Evolutionary conservation across 805 yeast species (phyloP), one percentile per base, ranked within the genome.

Genomic region (Nakazawaea ishiwadae): DNA sequence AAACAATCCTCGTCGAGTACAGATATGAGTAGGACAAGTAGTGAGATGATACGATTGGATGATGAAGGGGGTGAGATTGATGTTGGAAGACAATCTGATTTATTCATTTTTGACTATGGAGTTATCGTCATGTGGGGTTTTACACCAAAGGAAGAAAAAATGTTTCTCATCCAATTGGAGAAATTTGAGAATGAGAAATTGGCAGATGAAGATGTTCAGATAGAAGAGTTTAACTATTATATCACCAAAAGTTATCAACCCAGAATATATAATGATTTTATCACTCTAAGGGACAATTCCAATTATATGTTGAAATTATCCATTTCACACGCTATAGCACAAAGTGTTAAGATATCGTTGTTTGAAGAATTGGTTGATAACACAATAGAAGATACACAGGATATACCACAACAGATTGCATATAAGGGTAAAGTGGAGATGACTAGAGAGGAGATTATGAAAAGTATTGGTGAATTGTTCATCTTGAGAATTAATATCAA

Each of bases 61-160:
- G 96, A 87, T 53, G 96, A 90, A 58, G 98, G 98, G 44, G 96
- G 96, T 24, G 96, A 89, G 50, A 86, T 91, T 39, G 91, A 88
- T 52, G 81, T 91, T 36, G 88, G 90, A 39, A 83, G 81, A 52
- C 73, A 77, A 45, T 73, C 76, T 21, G 98, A 90, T 56, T 69
- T 89, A 7, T 93, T 90, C 55, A 68, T 93, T 6, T 93, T 93
- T 65, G 96, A 90, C 54, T 93, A 93, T 60, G 99, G 99, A 16
- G 99, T 93, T n/a, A 80, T 88, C 24, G 96, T 93, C 1, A 65
- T 93, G 68, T 93, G 99, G 99, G 99, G 99, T 0, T 93, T 87
- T 55, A 77, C 88, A 2, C 73, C 79, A 40, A 73, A 79, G 40
- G 98, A 93, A 60, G 99, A 93, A 57, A 68, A 70, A 40, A 79